These are phyloP conservation scores for Juglanconis oblonga DNA, from an alignment of 2,329 filamentous ascomycete species.

Conservation along the genomic window DNA sequence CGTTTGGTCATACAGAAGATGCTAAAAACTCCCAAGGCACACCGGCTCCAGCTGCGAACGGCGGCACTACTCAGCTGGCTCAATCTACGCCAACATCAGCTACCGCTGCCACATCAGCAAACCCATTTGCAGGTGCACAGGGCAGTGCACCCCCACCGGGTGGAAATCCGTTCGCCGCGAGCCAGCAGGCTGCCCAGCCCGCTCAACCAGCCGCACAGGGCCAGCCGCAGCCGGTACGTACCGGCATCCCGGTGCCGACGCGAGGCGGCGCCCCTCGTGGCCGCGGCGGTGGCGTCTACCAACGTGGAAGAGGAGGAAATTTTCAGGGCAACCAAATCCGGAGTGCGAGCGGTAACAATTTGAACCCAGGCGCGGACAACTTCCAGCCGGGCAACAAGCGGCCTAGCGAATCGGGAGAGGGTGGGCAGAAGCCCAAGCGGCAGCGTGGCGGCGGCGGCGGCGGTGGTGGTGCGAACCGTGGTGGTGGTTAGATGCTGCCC, in stretches of 20 bases:
- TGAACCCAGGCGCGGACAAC: conserved; percentile 50
- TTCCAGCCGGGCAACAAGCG: conserved; percentile 55
- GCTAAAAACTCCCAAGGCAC: conserved; percentile 3
- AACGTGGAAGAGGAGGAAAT: conserved; percentile 30
- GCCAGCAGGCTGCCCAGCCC: conserved; percentile 15
- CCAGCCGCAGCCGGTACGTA: conserved; percentile 19
- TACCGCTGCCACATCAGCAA: conserved; percentile 13
- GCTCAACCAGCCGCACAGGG: conserved; percentile 17
- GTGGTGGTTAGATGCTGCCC: neutral
- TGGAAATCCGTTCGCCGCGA: conserved; percentile 9
- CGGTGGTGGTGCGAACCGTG: conserved; percentile 1
- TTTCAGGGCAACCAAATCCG: conserved; percentile 32
- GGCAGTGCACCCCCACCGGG: neutral
- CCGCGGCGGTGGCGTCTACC: conserved; percentile 26
- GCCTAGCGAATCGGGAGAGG: conserved; percentile 38
- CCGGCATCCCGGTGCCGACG: conserved; percentile 25
- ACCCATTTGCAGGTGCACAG: conserved; percentile 16
- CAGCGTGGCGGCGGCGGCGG: conserved; percentile 30
- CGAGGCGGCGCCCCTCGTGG: conserved; percentile 22
- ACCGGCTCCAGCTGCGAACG: conserved; percentile 9
- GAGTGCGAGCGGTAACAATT: conserved; percentile 36
- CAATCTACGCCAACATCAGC: conserved; percentile 17
- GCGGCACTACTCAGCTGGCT: conserved; percentile 5
- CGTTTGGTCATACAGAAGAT: neutral
- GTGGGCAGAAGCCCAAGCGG: conserved; percentile 30